phyloP scores from a whole-genome alignment of 2,329 filamentous ascomycete species.

The Ceratocystis harringtonii region DNA sequence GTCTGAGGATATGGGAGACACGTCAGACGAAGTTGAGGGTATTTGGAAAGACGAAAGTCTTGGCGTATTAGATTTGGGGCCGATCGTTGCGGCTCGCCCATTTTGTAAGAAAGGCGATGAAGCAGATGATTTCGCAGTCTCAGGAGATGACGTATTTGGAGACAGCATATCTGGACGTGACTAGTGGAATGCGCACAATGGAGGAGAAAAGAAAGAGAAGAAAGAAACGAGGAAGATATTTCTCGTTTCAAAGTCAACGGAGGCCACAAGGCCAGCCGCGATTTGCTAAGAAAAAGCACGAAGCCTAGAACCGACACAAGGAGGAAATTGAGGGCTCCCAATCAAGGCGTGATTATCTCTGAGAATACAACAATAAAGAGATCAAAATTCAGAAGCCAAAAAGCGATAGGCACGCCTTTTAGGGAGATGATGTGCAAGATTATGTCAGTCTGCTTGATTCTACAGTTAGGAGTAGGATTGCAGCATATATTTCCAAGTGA shows the following conservation, averaged over 20 bases:
- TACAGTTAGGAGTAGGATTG: not conserved
- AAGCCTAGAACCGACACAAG: not conserved
- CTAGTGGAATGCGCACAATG: not conserved
- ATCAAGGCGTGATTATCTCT: not conserved
- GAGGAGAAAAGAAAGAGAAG: not conserved
- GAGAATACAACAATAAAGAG: not conserved
- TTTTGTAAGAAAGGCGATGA: not conserved
- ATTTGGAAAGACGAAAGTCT: not conserved
- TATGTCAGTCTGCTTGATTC: not conserved
- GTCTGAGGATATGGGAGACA: not conserved
- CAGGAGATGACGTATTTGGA: not conserved
- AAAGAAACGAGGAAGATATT: not conserved
- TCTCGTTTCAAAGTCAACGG: not conserved
- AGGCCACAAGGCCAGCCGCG: conserved; percentile 8
- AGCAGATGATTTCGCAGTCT: conserved; percentile 3
- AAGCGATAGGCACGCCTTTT: not conserved
- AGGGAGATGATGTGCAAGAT: conserved; percentile 1
- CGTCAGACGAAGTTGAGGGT: not conserved
- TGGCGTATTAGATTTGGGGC: not conserved
- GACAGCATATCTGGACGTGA: conserved; percentile 1
- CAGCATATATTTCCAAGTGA: not conserved
- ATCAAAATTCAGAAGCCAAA: not conserved
- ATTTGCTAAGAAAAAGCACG: not conserved
- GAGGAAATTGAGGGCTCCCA: not conserved
- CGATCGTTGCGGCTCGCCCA: not conserved